Base-by-base conservation (phyloP, 1,284 basidiomycete species). In the Malassezia vespertilionis region DNA sequence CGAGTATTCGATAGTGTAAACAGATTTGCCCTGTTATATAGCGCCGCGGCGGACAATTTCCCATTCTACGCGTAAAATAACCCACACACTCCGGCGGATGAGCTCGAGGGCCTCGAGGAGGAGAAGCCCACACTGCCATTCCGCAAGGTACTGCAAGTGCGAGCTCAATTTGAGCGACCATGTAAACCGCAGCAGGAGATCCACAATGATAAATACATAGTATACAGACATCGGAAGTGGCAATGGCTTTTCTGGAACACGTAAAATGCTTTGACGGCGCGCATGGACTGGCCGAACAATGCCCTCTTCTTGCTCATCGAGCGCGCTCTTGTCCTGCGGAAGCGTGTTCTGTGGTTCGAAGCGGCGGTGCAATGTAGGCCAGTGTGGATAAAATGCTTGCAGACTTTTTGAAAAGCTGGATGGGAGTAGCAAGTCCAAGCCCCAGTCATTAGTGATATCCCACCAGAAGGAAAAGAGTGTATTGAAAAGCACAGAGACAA, bases 371-470 rank as follows among this genome's bases (percentile, higher is more conserved):
- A 51, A 31, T 22, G 23, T 21, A 5, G 48, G 48, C 6, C 44
- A 31, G 12, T 39, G 47, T 17, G 26, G 10, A 8, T 18, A 17
- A n/a, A 17, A 15, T n/a, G 6, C 15, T 20, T 10, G 17, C 5
- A 22, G 17, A 11, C 6, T 11, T 5, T n/a, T 23, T 14, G 9
- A 20, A 11, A 24, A 35, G 27, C 41, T 41, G 6, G 50, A 53
- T 20, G 51, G 49, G 18, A 53, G 77, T 47, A 95, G 75, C 22
- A 95, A 73, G 33, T 82, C 79, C 36, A 97, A 76, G 0, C 93
- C 93, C 91, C 91, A 99, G 72, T 99, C 93, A 68, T 95, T 87
- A 35, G 86, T 88, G 26, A 97, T 79, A 72, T 97, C 93, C 93
- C 93, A 99, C 86, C 88, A 99, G 72, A 93, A 96, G 5, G 88